Base-by-base conservation (phyloP, 139 green algal species). In the Coccomyxa sp. region DNA sequence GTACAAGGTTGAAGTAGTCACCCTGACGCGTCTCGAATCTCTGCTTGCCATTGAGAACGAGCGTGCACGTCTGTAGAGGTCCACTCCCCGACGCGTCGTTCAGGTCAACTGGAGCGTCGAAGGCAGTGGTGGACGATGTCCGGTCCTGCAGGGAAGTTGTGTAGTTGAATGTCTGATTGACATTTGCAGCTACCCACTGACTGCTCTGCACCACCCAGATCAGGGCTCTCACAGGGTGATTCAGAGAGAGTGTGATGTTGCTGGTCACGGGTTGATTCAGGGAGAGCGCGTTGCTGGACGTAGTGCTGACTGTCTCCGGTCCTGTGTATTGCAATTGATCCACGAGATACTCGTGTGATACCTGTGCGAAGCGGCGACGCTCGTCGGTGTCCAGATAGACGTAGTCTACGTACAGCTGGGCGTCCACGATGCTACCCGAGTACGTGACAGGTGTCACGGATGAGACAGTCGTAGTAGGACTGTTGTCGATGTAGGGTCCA, bases 1-100 rank as follows among this genome's bases (percentile, higher is more conserved):
- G 44, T 58, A 58, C 44, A 58, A 58, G 44, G 44, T 58, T 58
- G 44, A 58, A 58, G 44, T 58, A 58, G 44, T 58, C 44, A 58
- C 44, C 44, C 44, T 58, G 44, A 58, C 44, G 44, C 44, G 44
- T 58, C 44, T 58, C 44, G 44, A 58, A 58, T 14, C 44, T 58
- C 44, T 58, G 44, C 44, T 58, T 58, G 44, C 44, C 44, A 58
- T 58, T 58, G 44, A 58, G 44, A 58, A 58, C 44, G 44, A 58
- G 44, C 44, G 44, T 58, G 44, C 44, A 58, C 44, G 14, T 27
- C 44, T 58, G 44, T 14, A 58, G 44, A 58, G 44, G 44, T 58
- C 44, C 44, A 58, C 44, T 58, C 14, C 44, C 44, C 44, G 44
- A 58, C 44, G 44, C 44, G 14, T 58, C 44, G 44, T 58, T 58